phyloP scores from a whole-genome alignment of 179 eudicot genomes.

The Carnegiea gigantea region DNA sequence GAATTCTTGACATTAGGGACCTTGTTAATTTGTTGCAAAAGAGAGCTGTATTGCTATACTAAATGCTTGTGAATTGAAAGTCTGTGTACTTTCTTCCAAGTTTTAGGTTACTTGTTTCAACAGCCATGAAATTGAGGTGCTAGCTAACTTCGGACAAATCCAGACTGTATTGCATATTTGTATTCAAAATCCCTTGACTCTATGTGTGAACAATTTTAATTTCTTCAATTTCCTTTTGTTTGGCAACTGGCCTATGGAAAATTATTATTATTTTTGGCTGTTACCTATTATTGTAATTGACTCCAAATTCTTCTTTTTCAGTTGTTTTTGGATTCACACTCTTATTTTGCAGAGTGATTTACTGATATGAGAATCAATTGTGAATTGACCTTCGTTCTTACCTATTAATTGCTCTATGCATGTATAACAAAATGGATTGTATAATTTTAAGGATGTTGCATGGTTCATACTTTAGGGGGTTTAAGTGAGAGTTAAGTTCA shows the following conservation, averaged over 20 bases:
- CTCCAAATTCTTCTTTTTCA: not conserved
- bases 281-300: too few species aligned
- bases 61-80: not conserved
- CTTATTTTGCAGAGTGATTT: too few species aligned
- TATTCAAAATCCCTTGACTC: not conserved
- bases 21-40: not conserved
- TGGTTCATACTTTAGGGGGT: too few species aligned
- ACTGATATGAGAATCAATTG: too few species aligned
- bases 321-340: not conserved
- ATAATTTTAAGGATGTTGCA: too few species aligned
- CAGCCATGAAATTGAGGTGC: not conserved
- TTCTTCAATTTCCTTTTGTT: not conserved
- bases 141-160: not conserved
- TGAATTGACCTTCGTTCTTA: too few species aligned
- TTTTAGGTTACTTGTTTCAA: conserved; percentile 1
- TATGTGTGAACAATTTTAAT: not conserved
- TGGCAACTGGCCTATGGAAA: not conserved
- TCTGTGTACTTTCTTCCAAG: not conserved
- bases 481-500: too few species aligned
- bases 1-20: not conserved
- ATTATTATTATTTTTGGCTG: not conserved
- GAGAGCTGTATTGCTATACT: not conserved
- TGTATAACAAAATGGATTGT: too few species aligned
- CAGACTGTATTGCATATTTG: not conserved
- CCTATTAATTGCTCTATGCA: too few species aligned